A percentile compares a stretch with the other conserved stretches of the same genome.
phyloP scores from a whole-genome alignment of 1,284 basidiomycete species.

The Ustilago vetiveriae region DNA sequence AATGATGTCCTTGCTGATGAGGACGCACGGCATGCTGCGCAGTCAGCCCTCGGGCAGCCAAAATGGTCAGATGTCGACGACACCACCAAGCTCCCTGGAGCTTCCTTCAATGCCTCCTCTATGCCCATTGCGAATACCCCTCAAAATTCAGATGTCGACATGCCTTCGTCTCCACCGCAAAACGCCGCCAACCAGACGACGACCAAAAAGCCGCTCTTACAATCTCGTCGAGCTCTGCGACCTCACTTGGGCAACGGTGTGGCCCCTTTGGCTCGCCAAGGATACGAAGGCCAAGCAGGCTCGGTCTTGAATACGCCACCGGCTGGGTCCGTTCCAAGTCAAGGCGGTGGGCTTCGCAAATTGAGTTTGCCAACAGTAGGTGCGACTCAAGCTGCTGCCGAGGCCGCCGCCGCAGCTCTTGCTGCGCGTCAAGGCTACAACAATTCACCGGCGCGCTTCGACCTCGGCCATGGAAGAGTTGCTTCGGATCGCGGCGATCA shows the following conservation, averaged over 20 bases:
- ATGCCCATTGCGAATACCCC: background rate
- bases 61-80: background rate
- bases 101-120: too few species aligned
- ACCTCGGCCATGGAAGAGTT: slow-evolving; percentile 37
- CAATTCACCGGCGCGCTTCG: slow-evolving; percentile 35
- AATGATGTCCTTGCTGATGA: slow-evolving; percentile 14
- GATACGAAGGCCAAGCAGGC: slow-evolving; percentile 6
- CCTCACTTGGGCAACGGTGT: slow-evolving; percentile 17
- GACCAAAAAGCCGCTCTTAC: slow-evolving; percentile 12
- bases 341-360: slow-evolving; percentile 53
- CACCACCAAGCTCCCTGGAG: too few species aligned
- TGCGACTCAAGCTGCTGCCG: slow-evolving; percentile 57
- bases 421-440: slow-evolving; percentile 39
- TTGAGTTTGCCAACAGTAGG: slow-evolving; percentile 57
- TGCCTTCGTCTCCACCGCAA: background rate
- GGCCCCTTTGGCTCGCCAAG: slow-evolving; percentile 6
- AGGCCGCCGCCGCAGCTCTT: slow-evolving; percentile 53
- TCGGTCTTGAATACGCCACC: slow-evolving; percentile 3
- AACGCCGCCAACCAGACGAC: background rate
- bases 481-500: slow-evolving; percentile 25
- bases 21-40: background rate
- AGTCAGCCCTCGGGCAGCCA: background rate
- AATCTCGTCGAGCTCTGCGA: slow-evolving; percentile 19
- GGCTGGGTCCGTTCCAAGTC: slow-evolving; percentile 1
- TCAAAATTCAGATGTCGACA: background rate